Base-by-base conservation (phyloP, 73 alveolate genomes). In the Paramecium pentaurelia region DNA sequence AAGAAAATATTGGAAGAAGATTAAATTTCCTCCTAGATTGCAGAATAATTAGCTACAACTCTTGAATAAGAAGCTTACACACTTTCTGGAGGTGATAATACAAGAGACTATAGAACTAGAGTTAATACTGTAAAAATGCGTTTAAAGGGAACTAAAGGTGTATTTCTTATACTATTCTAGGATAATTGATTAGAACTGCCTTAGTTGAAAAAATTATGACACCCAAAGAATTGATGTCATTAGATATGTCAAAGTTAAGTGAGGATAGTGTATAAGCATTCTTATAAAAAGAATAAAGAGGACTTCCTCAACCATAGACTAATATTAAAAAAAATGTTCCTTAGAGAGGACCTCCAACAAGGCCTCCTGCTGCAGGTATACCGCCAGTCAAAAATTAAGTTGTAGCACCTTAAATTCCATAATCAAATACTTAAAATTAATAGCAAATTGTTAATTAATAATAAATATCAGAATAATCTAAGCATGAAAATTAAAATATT, bases 81-180 rank as follows among this genome's bases (percentile, higher is more conserved):
- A 10, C 42, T 80, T n/a, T 80, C 91, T 2, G 75, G 75, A 20
- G 91, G 91, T 8, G 91, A 80, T 45, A 10, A 80, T 20, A 80
- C 71, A 25, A 40, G 91, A 28, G 91, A 80, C 30, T 80, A 80
- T 44, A 42, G 91, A 47, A 80, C 91, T 8, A 42, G 91, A 45
- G 75, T 80, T 22, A 80, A 80, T 80, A 80, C 91, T 10, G 77
- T 80, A 25, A 80, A 80, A 80, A 80, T 80, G 91, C 71, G 75
- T 2, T 47, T 80, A 11, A 80, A 80, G 73, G 91, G 91, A 14
- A 37, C 87, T 18, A 73, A 40, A 73, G 87, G 87, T 73, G 40
- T 10, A 7, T 37, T 45, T 80, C 28, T 9, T 27, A 18, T 44
- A 14, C 49, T 45, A 38, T 22, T 32, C n/a, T 44, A 80, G 75